Evolutionary conservation across 2,329 filamentous ascomycete genomes (phyloP), one percentile per base, ranked within the genome.

Genomic region (Sphaerulina vaccinii): DNA sequence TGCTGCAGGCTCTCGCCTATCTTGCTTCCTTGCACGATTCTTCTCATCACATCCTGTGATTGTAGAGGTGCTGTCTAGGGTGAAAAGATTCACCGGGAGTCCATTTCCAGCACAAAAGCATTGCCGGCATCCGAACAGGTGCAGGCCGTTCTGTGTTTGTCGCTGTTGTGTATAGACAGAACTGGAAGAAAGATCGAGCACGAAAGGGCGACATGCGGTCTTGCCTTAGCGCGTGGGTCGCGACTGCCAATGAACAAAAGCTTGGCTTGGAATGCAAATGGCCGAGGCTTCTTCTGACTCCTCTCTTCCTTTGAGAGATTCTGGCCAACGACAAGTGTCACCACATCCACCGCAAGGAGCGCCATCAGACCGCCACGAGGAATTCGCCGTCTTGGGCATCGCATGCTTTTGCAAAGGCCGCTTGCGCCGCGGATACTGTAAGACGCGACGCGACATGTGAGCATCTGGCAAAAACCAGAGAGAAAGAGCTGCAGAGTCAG

Each of bases 301-400:
- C 18, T 18, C 36, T 38, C 16, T 38, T 38, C 19, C 16, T 15
- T 38, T 38, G 16, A 18, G 3, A 8, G n/a, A 6, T 18, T 38
- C 36, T 38, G 36, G 36, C 15, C 36, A 5, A 9, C 36, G 16
- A 38, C 36, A 19, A 18, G 36, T 19, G 18, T 19, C 36, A 38
- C 7, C 16, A 5, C n/a, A 19, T 9, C 36, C 36, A 38, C n/a
- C 7, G 18, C 7, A 16, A 38, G 8, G 7, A 19, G n/a, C 36
- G 36, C 36, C 36, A 18, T 16, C 13, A 38, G 18, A 18, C 36
- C 36, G 18, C 15, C 16, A 15, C 36, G 13, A 38, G 36, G 36
- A 38, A 15, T 16, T 19, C 36, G 16, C 36, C 36, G 36, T 8
- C 44, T 47, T 38, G 44, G 42, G 15, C 15, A 44, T n/a, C n/a